Evolutionary conservation across 2,329 filamentous ascomycete genomes (phyloP), one percentile per base, ranked within the genome.

Genomic region (Trichophyton verrucosum): DNA sequence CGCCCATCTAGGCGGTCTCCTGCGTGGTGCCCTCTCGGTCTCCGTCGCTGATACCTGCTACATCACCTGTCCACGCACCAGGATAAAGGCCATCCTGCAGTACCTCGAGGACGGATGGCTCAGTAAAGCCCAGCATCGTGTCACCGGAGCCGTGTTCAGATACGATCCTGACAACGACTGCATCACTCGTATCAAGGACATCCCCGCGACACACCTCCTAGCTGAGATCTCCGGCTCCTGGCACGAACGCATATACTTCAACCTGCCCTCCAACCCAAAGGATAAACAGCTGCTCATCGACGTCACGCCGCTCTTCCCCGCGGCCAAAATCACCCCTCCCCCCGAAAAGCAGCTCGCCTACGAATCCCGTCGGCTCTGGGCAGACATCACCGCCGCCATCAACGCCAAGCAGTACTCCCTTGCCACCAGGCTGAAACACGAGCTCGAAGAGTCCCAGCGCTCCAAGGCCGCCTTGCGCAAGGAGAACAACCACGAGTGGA

Each of bases 41-140:
- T 91, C 87, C 7, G 94, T 99, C 22, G 88, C 91, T 55, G 94
- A 99, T 68, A 82, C 86, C 65, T 94, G 90, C 68, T 95, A 88
- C 72, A 82, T 97, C 63, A 91, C 86, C 44, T 99, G 94, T 75
- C 82, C 87, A n/a, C 86, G 91, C 76, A 96, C 91, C 1, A 87
- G 86, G 70, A 83, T 95, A 66, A 97, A 97, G 77, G 88, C 86
- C 17, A 96, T 99, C 64, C 76, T 99, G 55, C 86, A 95, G 68
- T 99, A 99, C 72, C 78, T 91, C 60, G 92, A 97, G 69, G 92
- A 97, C 68, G 91, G 91, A 57, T 99, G 94, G 91, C 81, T 97
- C 33, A 89, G 91, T 55, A 89, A 89, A 66, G 84, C 89, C 20
- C 92, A 95, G 67, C 96, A 97, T 75, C 91, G 87, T 70, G 87